Evolutionary conservation across 2,329 filamentous ascomycete genomes (phyloP), one percentile per base, ranked within the genome.

Genomic region (Diaporthe ampelina): DNA sequence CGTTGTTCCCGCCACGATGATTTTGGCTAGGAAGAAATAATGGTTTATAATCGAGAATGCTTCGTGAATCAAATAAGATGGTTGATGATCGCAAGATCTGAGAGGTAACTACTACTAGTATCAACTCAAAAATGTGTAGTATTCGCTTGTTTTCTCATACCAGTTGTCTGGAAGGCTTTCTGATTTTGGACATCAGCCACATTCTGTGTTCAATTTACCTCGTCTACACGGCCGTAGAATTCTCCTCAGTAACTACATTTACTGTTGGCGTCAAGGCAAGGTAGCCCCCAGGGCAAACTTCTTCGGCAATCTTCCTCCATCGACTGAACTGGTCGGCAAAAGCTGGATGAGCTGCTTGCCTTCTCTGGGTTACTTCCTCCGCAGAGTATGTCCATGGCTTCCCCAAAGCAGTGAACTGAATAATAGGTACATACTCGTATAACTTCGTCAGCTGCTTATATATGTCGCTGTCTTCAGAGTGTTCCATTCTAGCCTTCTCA

Each of bases 391-490:
- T 32, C 69, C 69, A 72, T 24, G 57, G 69, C 2, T 63, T 72
- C 1, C 57, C 57, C 7, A 72, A 32, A 35, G 70, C 70, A 13
- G 21, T 63, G 70, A 63, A 72, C 26, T 72, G 57, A 29, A 72
- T 24, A 19, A 72, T 63, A 6, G 70, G 32, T 35, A 58, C n/a
- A 43, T 63, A 54, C 11, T 63, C 45, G 32, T 72, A 54, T 10
- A 72, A 45, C 13, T 45, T 35, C n/a, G 24, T 13, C 37, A 72
- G 70, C 0, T 72, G 45, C 45, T 54, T 50, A 17, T 52, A 72
- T 17, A 54, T 63, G 0, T 72, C 45, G 7, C 69, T 72, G 7
- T 54, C 32, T 32, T 43, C 56, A 19, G 69, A 52, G 29, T 40
- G 37, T 3, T 2, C 6, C 37, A n/a, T 26, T 9, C 37, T 37